Base-by-base conservation (phyloP, 1,284 basidiomycete genomes). In the Fomitopsis palustris region DNA sequence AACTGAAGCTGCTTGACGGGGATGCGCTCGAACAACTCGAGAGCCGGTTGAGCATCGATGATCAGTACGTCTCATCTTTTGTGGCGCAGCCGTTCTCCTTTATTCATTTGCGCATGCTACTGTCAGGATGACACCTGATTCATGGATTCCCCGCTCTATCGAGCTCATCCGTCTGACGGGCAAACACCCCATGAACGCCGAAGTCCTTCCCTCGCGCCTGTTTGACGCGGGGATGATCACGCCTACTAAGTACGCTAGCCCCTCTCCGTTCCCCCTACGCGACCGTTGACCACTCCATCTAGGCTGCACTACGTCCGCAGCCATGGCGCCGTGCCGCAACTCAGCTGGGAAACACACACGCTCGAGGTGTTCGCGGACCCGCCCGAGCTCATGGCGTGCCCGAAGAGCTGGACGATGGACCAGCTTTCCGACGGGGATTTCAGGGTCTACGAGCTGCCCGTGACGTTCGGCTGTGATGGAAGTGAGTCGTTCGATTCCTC, bases 301-400 rank as follows among this genome's bases (percentile, higher is more conserved):
- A 69, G 67, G 35, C 51, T 69, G 12, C 67, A 69, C 52, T 69
- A 64, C 39, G 67, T 69, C 12, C 64, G 67, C 2, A 67, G 61
- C 43, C 67, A 69, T 54, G 67, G 62, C 1, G 55, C 64, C 1
- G 67, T 69, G 3, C 65, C 67, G 10, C 59, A 62, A 37, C 62
- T 68, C 4, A 35, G 58, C 14, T 69, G 68, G 68, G 65, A 69
- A 39, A 64, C 62, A 8, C 65, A 69, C 45, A 56, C 21, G 21
- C 51, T 69, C 2, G 64, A 59, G 37, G 54, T 61, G 23, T 43
- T 63, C 65, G 4, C 56, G 55, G 6, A 61, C 54, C 10, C 29
- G 7, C 21, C 43, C 43, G 6, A 45, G 19, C 25, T 67, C 25
- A 38, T 64, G 16, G 17, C 60, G n/a, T 59, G 64, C 6, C 58